Evolutionary conservation across 495 filamentous ascomycete species (phyloP).

Genomic region (Xylaria acuta): DNA sequence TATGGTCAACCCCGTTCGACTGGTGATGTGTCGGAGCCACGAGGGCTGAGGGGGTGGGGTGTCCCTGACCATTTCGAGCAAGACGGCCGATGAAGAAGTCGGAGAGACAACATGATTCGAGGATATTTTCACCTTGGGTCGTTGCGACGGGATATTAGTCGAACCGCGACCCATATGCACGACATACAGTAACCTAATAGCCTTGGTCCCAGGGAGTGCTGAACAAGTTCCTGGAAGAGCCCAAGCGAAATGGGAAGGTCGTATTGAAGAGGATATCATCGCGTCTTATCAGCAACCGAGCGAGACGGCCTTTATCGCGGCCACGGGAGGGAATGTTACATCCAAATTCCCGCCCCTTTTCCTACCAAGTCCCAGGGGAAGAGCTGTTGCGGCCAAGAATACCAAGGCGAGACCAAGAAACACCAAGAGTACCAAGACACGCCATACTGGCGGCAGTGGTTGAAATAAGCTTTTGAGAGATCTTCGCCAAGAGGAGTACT

Average conservation of each 20-base stretch:
- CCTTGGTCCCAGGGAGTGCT: background rate
- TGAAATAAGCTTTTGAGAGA: constrained; percentile 24
- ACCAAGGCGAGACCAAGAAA: constrained; percentile 13
- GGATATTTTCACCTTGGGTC: constrained; percentile 9
- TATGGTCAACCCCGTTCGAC: background rate
- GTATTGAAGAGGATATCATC: constrained; percentile 10
- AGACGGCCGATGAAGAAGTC: constrained; percentile 5
- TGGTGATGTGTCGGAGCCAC: background rate
- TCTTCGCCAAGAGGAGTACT: constrained; percentile 14
- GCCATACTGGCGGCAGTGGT: background rate
- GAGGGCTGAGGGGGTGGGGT: background rate
- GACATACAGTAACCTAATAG: background rate
- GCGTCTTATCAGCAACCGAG: constrained; percentile 9
- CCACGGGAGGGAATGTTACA: constrained; percentile 9
- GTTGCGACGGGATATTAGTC: background rate
- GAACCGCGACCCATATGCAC: background rate
- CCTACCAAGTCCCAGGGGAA: background rate
- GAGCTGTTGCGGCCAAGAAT: constrained; percentile 21
- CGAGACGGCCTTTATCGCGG: background rate
- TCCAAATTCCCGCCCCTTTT: background rate
- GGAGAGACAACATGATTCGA: background rate
- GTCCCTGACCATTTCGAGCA: constrained; percentile 17
- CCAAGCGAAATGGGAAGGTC: constrained; percentile 19
- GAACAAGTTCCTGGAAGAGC: background rate
- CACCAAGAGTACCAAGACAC: constrained; percentile 22